These are phyloP conservation scores for Globisporangium heterothallicum DNA, from an alignment of 352 stramenopile genomes.

Conservation along the genomic window DNA sequence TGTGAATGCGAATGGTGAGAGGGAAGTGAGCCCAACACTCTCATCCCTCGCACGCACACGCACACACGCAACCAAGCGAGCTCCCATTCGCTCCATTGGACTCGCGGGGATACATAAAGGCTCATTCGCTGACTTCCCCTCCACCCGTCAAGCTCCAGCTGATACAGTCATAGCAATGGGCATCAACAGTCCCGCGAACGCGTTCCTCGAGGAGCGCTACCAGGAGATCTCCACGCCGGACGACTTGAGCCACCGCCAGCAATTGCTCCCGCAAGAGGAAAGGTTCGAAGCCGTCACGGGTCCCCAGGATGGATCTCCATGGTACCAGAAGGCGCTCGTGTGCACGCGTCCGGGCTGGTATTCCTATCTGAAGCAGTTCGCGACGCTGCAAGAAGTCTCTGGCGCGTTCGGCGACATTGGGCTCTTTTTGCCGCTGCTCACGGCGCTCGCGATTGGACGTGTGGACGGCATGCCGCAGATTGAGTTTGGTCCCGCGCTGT, in stretches of 20 bases:
- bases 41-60: too few species aligned
- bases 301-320: constrained; percentile 35
- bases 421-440: constrained; percentile 91
- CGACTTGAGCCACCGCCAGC: constrained; percentile 18
- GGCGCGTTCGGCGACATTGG: constrained; percentile 92
- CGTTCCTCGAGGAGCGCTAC: constrained; percentile 17
- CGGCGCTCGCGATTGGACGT: constrained; percentile 81
- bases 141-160: not conserved
- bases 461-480: constrained; percentile 71
- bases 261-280: constrained; percentile 23
- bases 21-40: too few species aligned
- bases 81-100: not conserved
- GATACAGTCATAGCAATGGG: constrained; percentile 7
- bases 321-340: constrained; percentile 50
- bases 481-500: constrained; percentile 86
- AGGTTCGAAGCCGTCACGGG: constrained; percentile 40
- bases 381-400: constrained; percentile 75
- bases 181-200: constrained; percentile 13
- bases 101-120: too few species aligned
- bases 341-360: constrained; percentile 48
- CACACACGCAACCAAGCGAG: too few species aligned
- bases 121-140: constrained; percentile 4
- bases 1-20: not conserved
- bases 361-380: constrained; percentile 57
- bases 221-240: constrained; percentile 4